Percentiles rank a stretch among this genome's conserved stretches.
Evolutionary conservation across 768 basidiomycete genomes (phyloP).

Genomic region (Tubosaeta brunneosetosa): DNA sequence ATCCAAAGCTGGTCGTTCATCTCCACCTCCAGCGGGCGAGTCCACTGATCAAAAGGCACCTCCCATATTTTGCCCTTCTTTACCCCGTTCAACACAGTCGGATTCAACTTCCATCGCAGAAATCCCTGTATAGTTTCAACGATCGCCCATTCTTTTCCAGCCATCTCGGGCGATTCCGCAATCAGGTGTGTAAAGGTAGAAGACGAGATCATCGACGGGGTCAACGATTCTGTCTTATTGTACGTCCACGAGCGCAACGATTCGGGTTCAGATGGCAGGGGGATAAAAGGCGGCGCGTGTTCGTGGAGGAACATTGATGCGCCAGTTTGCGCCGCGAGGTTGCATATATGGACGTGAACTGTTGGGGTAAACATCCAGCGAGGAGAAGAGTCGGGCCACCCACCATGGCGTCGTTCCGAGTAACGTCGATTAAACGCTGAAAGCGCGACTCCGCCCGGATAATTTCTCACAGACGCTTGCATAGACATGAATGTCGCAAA

Average conservation of each 20-base stretch:
- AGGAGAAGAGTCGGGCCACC: background rate
- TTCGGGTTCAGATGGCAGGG: conserved; percentile 10
- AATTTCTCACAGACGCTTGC: conserved; percentile 65
- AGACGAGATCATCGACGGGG: conserved; percentile 37
- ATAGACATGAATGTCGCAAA: conserved; percentile 49
- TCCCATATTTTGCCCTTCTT: conserved; percentile 21
- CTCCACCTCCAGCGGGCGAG: conserved; percentile 34
- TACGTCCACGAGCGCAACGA: conserved; percentile 51
- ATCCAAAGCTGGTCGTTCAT: conserved; percentile 46
- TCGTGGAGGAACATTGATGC: conserved; percentile 83
- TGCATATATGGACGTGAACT: conserved; percentile 75
- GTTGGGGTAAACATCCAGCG: conserved; percentile 6
- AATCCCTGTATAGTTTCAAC: conserved; percentile 46
- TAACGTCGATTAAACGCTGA: conserved; percentile 52
- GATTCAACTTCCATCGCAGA: conserved; percentile 32
- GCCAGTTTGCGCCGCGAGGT: conserved; percentile 86
- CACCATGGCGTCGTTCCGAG: conserved; percentile 30
- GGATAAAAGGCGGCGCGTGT: conserved; percentile 48
- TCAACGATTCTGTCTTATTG: conserved; percentile 75
- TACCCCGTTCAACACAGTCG: conserved; percentile 11
- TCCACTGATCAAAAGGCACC: conserved; percentile 20
- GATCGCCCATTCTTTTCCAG: conserved; percentile 37
- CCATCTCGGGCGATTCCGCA: conserved; percentile 38
- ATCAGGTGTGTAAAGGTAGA: conserved; percentile 60
- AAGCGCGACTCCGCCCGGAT: conserved; percentile 84